Evolutionary conservation across 2,329 filamentous ascomycete genomes (phyloP), one percentile per base, ranked within the genome.

Genomic region (Alternaria brassicicola): DNA sequence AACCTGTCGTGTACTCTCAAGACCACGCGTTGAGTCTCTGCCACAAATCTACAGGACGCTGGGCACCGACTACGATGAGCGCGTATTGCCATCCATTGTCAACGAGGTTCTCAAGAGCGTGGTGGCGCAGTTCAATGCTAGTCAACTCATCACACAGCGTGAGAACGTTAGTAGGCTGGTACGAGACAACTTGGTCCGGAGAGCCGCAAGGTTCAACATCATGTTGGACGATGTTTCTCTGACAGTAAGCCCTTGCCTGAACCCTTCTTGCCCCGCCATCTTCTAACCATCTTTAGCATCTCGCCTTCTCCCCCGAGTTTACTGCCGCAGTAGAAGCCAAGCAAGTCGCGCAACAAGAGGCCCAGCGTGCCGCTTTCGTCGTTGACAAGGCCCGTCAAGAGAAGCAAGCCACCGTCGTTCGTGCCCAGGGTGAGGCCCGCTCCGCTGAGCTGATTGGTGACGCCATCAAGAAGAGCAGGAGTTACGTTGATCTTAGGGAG

Each of bases 61-160:
- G 33, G 95, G 95, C 53, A 89, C 89, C 55, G 95, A 99, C 81
- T 99, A 98, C 77, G 95, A 99, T 73, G 95, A 99, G 86, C 88
- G 95, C 79, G 95, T 99, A 58, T 89, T 99, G 71, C 95, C 95
- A 47, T 97, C 93, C 67, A 99, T 99, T 81, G 95, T 96, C 73
- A 99, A 99, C 83, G 95, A 99, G 87, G 95, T 99, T 71, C 88
- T 99, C 77, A 99, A 99, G 85, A 88, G 93, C 73, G 97, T 99
- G 71, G 95, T 99, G 57, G 95, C 95, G 64, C 95, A 98, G 79
- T 99, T 99, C 85, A 96, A 99, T 78, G 95, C 95, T 66, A 93
- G 92, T 63, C 95, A 99, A 83, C 89, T 99, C 77, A 99, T 99
- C 80, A 99, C 95, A 25, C 95, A 99, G 86, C 90, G 95, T 87